These are phyloP conservation scores for Scedosporium aurantiacum DNA, from an alignment of 2,329 filamentous ascomycete genomes.

Conservation along the genomic window DNA sequence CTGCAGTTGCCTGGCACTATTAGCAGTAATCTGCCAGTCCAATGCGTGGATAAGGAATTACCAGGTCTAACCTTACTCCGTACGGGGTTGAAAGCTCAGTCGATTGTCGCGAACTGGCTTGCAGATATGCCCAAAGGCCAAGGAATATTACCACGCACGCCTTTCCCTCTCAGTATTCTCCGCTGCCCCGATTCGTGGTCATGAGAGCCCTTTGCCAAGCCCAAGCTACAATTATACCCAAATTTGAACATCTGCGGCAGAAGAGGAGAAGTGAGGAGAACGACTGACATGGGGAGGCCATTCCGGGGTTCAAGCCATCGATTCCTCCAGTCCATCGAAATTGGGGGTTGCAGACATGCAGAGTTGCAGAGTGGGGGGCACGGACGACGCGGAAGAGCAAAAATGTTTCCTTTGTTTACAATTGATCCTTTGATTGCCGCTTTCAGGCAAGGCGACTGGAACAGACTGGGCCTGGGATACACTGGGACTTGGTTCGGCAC, in stretches of 20 bases:
- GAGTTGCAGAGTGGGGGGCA: not conserved
- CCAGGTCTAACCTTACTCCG: not conserved
- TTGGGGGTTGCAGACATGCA: not conserved
- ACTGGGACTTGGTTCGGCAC: not conserved
- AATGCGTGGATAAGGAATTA: slow-evolving; percentile 1
- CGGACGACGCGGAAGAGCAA: not conserved
- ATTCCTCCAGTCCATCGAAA: not conserved
- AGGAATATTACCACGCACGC: not conserved
- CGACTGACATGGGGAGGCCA: not conserved
- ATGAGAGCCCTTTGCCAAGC: not conserved
- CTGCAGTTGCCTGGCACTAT: not conserved
- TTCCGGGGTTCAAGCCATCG: not conserved
- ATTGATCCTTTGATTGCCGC: not conserved
- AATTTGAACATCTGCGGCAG: not conserved
- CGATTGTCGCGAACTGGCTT: not conserved
- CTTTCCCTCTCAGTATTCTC: not conserved
- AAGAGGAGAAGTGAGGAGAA: not conserved
- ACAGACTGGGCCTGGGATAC: not conserved
- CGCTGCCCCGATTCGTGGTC: not conserved
- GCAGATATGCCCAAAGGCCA: not conserved
- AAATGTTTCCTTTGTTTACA: not conserved
- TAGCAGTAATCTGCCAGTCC: not conserved
- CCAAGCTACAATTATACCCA: not conserved
- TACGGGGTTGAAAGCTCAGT: not conserved
- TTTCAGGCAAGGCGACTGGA: not conserved